Percentiles rank a stretch among this genome's conserved stretches.
Evolutionary conservation across 1,139 yeast genomes (phyloP).

Genomic region (Entelexis paramagnoliae): DNA sequence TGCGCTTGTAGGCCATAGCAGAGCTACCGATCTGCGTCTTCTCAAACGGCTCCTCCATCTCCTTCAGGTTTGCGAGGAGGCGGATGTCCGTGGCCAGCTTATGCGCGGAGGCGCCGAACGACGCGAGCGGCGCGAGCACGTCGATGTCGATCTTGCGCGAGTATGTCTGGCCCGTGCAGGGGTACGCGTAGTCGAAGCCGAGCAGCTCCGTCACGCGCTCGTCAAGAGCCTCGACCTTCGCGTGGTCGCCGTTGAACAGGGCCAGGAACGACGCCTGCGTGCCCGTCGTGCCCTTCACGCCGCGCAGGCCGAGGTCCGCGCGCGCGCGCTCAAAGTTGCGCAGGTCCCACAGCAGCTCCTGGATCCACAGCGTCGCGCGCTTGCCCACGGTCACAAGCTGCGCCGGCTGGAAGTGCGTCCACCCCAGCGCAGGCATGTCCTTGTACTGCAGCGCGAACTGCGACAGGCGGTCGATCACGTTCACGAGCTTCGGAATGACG

Average conservation of each 20-base stretch:
- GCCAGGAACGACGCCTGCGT: conserved; percentile 95
- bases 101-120: conserved; percentile 94
- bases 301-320: conserved; percentile 91
- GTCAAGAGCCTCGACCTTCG: conserved; percentile 86
- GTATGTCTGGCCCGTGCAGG: conserved; percentile 97
- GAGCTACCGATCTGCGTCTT: conserved; percentile 94
- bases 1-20: conserved; percentile 99
- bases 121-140: conserved; percentile 81
- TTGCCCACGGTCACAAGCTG: conserved; percentile 98
- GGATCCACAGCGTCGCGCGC: conserved; percentile 96
- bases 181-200: conserved; percentile 91
- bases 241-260: conserved; percentile 92
- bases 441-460: conserved; percentile 84
- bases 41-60: conserved; percentile 96
- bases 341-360: conserved; percentile 95
- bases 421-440: conserved; percentile 93
- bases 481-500: conserved; percentile 86
- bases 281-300: conserved; percentile 99
- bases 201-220: conserved; percentile 83
- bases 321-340: conserved; percentile 93
- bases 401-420: conserved; percentile 99
- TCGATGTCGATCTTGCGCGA: conserved; percentile 96
- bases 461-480: conserved; percentile 82
- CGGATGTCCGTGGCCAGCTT: conserved; percentile 97
- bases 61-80: conserved; percentile 90